Conservation (phyloP, 2,329 filamentous ascomycete genomes). For the Elsinoe necatrix region DNA sequence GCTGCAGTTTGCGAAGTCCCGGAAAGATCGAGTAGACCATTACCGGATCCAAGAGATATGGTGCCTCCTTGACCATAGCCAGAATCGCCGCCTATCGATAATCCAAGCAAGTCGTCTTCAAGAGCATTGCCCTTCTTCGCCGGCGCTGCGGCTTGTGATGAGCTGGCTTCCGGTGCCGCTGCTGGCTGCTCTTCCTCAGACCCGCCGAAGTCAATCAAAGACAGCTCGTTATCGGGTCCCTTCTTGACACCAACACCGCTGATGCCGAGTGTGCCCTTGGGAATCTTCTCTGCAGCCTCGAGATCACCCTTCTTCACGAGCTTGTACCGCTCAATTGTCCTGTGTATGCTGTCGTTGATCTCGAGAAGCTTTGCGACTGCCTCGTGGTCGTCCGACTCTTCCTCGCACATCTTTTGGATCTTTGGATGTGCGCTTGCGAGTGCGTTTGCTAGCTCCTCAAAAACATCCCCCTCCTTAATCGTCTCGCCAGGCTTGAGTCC, state of each 20-base stretch:
- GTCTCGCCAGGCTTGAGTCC: slow-evolving; percentile 73
- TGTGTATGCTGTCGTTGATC: slow-evolving; percentile 98
- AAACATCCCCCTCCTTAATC: slow-evolving; percentile 62
- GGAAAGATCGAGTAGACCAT: slow-evolving; percentile 16
- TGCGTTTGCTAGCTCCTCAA: slow-evolving; percentile 76
- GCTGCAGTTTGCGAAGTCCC: slow-evolving; percentile 16
- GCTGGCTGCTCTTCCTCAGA: slow-evolving; percentile 45
- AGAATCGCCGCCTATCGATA: slow-evolving; percentile 68
- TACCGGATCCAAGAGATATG: slow-evolving; percentile 63
- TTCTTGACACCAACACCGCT: slow-evolving; percentile 55
- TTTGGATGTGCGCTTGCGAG: slow-evolving; percentile 93
- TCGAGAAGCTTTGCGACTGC: slow-evolving; percentile 91
- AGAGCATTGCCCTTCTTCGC: slow-evolving; percentile 54
- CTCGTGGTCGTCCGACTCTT: slow-evolving; percentile 94
- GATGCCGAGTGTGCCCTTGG: slow-evolving; percentile 66
- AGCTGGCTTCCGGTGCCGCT: slow-evolving; percentile 23
- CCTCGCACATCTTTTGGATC: slow-evolving; percentile 99
- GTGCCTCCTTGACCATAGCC: slow-evolving; percentile 67
- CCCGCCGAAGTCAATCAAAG: slow-evolving; percentile 83
- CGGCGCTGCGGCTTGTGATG: slow-evolving; percentile 34
- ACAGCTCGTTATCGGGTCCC: slow-evolving; percentile 69
- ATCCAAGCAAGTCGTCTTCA: slow-evolving; percentile 82
- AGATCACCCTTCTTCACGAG: slow-evolving; percentile 91
- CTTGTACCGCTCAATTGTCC: slow-evolving; percentile 91
- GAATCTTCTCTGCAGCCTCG: slow-evolving; percentile 72